These are phyloP conservation scores for Typha latifolia DNA, from an alignment of 176 grass and related monocot species.

Conservation along the genomic window DNA sequence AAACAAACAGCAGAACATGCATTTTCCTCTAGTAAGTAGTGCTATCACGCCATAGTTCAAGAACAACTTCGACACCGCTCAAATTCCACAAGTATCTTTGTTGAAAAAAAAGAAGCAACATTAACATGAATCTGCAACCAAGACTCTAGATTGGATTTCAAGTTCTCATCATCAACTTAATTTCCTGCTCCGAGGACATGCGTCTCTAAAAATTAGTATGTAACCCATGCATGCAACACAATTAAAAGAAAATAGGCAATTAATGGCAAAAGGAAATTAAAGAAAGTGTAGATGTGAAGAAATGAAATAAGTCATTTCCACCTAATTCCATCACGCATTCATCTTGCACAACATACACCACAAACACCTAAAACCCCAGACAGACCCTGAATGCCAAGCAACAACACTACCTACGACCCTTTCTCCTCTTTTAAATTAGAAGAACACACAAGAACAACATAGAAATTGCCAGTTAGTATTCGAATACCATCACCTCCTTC, in stretches of 20 bases:
- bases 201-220: too few relatives aligned
- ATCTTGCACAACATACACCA: conserved; percentile 4
- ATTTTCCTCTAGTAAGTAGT: too few relatives aligned
- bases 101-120: too few relatives aligned
- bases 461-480: not conserved
- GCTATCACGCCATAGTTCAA: too few relatives aligned
- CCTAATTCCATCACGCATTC: not conserved
- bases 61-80: too few relatives aligned
- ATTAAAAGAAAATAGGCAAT: not conserved
- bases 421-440: conserved; percentile 1
- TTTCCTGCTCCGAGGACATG: too few relatives aligned
- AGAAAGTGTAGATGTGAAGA: not conserved
- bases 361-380: not conserved
- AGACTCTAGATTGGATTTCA: too few relatives aligned
- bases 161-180: too few relatives aligned
- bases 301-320: not conserved
- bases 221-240: too few relatives aligned
- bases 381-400: not conserved
- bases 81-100: too few relatives aligned
- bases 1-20: too few relatives aligned
- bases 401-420: not conserved
- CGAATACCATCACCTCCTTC: conserved; percentile 5
- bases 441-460: not conserved
- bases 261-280: not conserved
- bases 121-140: too few relatives aligned